Base-by-base conservation (phyloP, 2,329 filamentous ascomycete species). In the Capronia epimyces region DNA sequence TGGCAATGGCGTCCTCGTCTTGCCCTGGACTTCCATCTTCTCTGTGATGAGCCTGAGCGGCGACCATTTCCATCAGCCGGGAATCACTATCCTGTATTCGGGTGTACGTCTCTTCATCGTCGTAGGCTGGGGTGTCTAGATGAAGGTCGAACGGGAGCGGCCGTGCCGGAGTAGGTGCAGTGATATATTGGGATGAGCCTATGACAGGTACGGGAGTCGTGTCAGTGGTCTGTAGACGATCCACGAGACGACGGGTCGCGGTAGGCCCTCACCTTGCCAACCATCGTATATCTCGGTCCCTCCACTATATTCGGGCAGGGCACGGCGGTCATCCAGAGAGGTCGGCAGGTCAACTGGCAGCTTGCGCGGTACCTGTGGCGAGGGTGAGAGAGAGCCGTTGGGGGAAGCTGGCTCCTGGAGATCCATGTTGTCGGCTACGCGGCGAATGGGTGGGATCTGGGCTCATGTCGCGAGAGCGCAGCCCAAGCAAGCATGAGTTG, bases 231-330 rank as follows among this genome's bases (percentile, higher is more conserved):
- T 37, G 20, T 49, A 10, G 36, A 42, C 21, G 22, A 29, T 29
- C 41, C 48, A 52, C 42, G 47, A 53, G 43, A 53, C 43, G 13
- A 18, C 18, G 12, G 18, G 39, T 37, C 13, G 27, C 21, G 32
- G 32, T 36, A 22, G n/a, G 18, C 43, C 15, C 76, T 66, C 68
- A 85, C 91, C 91, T 83, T 97, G 89, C 93, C 93, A 98, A 61
- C 89, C 93, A 78, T 98, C 93, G 69, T 97, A 98, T 74, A 96
- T 89, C 75, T 97, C 93, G 34, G 90, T 95, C 75, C 97, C 93
- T 32, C 78, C 77, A 49, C 86, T 78, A 57, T 83, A 79, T 41
- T 74, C 76, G 3, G 83, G 79, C 27, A 86, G 79, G 63, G 77
- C 77, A 61, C 84, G 81, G 54, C 93, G 82, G 73, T 98, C 93